A percentile compares a stretch with the other conserved stretches of the same genome.
Evolutionary conservation across 306 rosid species (phyloP).

Genomic region (Biancaea sappan): DNA sequence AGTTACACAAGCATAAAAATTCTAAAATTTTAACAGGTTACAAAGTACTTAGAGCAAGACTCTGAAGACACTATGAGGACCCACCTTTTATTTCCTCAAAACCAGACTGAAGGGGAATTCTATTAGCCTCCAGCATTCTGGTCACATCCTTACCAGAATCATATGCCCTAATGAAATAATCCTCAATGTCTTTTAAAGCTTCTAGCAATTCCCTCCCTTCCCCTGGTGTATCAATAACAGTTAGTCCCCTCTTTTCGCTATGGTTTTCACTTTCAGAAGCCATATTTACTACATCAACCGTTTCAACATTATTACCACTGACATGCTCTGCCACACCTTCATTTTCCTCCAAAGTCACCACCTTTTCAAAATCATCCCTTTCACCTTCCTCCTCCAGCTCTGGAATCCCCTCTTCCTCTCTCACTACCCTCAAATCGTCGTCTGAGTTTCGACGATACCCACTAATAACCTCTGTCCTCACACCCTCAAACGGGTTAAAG

Average conservation of each 20-base stretch:
- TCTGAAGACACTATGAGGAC: slow-evolving; percentile 29
- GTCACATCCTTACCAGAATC: slow-evolving; percentile 82
- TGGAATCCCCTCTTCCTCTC: slow-evolving; percentile 98
- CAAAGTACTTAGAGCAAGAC: slow-evolving; percentile 10
- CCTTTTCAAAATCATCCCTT: slow-evolving; percentile 52
- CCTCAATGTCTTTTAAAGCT: slow-evolving; percentile 82
- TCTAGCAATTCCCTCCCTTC: slow-evolving; percentile 93
- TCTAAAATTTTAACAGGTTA: not conserved
- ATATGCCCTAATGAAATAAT: slow-evolving; percentile 71
- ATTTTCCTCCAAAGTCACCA: slow-evolving; percentile 46
- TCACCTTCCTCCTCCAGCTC: slow-evolving; percentile 85
- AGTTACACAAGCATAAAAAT: not conserved
- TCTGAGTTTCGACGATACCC: slow-evolving; percentile 65
- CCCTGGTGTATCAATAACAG: slow-evolving; percentile 67
- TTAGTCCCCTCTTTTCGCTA: slow-evolving; percentile 55
- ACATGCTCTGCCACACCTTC: slow-evolving; percentile 31
- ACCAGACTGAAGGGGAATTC: slow-evolving; percentile 74
- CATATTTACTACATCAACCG: slow-evolving; percentile 45
- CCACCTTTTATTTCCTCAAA: slow-evolving; percentile 91
- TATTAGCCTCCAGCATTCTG: slow-evolving; percentile 92
- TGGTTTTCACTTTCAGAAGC: slow-evolving; percentile 45
- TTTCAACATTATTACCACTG: slow-evolving; percentile 42
- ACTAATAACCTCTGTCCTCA: slow-evolving; percentile 66
- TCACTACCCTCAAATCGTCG: slow-evolving; percentile 82
- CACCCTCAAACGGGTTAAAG: slow-evolving; percentile 78